Evolutionary conservation across 2,329 filamentous ascomycete species (phyloP), one percentile per base, ranked within the genome.

Genomic region (Cercospora berteroae): DNA sequence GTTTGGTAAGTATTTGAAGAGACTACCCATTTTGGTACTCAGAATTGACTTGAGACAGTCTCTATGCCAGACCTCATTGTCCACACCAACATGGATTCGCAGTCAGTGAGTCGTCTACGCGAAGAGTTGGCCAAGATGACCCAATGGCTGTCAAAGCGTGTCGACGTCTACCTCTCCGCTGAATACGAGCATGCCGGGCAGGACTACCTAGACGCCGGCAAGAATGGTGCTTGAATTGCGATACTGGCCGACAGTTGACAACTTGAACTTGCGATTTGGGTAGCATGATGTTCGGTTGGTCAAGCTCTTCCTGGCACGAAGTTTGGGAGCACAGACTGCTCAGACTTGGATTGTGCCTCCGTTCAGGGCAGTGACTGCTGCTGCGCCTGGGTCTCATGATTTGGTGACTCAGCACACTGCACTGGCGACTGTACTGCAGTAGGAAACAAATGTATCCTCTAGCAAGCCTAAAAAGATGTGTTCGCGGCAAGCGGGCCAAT

Each of bases 31-130:
- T 20, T 29, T 9, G 5, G 13, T 8, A 52, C 7, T n/a, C 12
- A 9, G 16, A 31, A 18, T 50, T 63, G 16, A 63, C 60, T 16
- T 27, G 13, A 16, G 25, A 9, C 73, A 97, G 94, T 96, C 3
- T 90, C 91, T 1, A 88, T 98, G 73, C 94, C 95, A 0, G 95
- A 99, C 77, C 88, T 98, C 48, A 89, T 98, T 69, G 94, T 94
- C 4, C 95, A 99, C 79, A 99, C 95, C 62, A 98, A 98, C 81
- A 97, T 99, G 93, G 95, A 98, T 76, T 85, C 90, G 63, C 93
- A 96, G 78, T 94, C 93, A 2, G 92, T 97, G 50, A 91, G 90
- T 69, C 90, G 93, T 57, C 87, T 98, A 27, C 90, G 93, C 12
- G 93, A 97, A 75, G 95, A 99, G 78, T 85, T 99, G 16, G 86